Conservation (phyloP, 305 asterid genomes). For the Fraxinus xanthoxyloides region DNA sequence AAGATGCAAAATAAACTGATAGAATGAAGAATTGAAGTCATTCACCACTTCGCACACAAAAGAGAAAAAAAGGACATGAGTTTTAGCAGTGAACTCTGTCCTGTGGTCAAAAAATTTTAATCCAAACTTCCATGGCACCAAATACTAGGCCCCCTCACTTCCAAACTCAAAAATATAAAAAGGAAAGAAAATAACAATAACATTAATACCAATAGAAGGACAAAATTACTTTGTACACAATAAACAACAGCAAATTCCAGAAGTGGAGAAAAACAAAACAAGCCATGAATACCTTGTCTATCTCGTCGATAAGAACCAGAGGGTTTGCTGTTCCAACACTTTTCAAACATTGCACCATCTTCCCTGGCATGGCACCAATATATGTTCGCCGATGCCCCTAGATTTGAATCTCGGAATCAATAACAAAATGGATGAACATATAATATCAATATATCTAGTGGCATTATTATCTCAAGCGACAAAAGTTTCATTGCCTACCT, state of each 20-base stretch:
- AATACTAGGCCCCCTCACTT: neutral
- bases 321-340: slow-evolving; percentile 96
- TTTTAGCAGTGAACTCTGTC: neutral
- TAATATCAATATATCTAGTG: neutral
- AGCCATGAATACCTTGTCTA: slow-evolving; percentile 71
- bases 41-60: neutral
- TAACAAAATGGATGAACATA: neutral
- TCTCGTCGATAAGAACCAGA: slow-evolving; percentile 96
- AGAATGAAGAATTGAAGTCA: neutral
- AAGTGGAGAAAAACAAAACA: slow-evolving; percentile 13
- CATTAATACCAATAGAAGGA: neutral
- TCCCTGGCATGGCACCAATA: slow-evolving; percentile 99
- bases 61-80: neutral
- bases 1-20: slow-evolving; percentile 13
- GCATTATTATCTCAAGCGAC: neutral
- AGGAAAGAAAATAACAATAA: neutral
- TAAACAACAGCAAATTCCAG: neutral
- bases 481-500: slow-evolving; percentile 45
- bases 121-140: neutral
- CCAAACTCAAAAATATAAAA: neutral
- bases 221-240: neutral
- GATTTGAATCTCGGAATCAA: slow-evolving; percentile 25
- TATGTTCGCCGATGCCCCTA: slow-evolving; percentile 99
- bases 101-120: neutral
- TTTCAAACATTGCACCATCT: slow-evolving; percentile 96